phyloP scores from a whole-genome alignment of 1,284 basidiomycete species.

The Ustilago nuda region DNA sequence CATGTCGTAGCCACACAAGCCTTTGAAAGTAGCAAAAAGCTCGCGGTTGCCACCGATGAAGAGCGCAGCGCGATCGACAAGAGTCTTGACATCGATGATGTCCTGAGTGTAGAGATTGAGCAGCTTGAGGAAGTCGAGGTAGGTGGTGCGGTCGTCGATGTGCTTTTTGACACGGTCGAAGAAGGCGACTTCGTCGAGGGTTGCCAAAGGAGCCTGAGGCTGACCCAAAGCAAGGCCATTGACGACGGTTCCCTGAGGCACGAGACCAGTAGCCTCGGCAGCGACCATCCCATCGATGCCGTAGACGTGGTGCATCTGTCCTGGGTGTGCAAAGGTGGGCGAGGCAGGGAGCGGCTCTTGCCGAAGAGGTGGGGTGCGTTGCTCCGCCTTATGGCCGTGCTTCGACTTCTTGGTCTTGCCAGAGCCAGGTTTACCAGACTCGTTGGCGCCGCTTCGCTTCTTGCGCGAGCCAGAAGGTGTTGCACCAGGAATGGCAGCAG shows the following conservation, averaged over 20 bases:
- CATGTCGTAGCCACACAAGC: conserved; percentile 80
- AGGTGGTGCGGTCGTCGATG: conserved; percentile 85
- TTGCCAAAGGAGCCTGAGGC: conserved; percentile 72
- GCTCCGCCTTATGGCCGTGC: conserved; percentile 58
- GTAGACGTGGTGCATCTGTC: conserved; percentile 54
- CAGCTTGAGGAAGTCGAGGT: conserved; percentile 95
- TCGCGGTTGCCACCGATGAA: conserved; percentile 84
- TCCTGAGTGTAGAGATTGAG: conserved; percentile 95
- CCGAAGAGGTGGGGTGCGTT: conserved; percentile 49
- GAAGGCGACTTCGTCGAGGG: conserved; percentile 89
- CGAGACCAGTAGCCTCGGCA: conserved; percentile 52
- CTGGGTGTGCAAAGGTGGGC: conserved; percentile 44
- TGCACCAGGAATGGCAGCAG: conserved; percentile 75
- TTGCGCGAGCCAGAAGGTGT: conserved; percentile 46
- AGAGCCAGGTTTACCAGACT: conserved; percentile 38
- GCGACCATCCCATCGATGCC: conserved; percentile 61
- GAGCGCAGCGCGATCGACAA: conserved; percentile 86
- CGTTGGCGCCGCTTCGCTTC: conserved; percentile 56
- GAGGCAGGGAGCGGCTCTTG: conserved; percentile 44
- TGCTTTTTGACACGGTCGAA: conserved; percentile 91
- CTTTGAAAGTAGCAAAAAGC: conserved; percentile 86
- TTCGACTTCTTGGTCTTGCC: conserved; percentile 65
- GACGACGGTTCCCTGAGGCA: conserved; percentile 46
- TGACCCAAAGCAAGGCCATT: conserved; percentile 53
- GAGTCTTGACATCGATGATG: conserved; percentile 83